Conservation (phyloP, 345 rosid species). For the Gossypium raimondii region DNA sequence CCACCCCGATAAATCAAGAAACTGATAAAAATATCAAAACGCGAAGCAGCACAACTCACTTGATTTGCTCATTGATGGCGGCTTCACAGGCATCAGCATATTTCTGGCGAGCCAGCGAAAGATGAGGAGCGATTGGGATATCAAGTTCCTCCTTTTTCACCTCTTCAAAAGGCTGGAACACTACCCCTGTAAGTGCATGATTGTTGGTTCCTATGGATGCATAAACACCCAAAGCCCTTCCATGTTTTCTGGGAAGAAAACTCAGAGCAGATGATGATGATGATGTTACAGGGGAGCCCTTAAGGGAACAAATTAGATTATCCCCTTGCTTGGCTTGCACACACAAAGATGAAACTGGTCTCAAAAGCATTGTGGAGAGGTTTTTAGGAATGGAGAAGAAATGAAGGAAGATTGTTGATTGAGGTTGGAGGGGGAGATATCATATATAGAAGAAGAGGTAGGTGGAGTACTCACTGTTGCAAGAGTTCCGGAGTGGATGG, state of each 20-base stretch:
- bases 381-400: neutral
- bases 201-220: conserved; percentile 28
- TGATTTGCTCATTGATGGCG: conserved; percentile 81
- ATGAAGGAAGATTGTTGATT: neutral
- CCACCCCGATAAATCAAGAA: neutral
- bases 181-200: conserved; percentile 47
- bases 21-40: neutral
- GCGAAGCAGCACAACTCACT: conserved; percentile 30
- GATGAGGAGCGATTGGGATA: conserved; percentile 46
- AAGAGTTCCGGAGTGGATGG: conserved; percentile 27
- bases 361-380: conserved; percentile 20
- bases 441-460: conserved; percentile 15
- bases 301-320: conserved; percentile 21
- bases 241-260: conserved; percentile 13
- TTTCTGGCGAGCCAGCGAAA: conserved; percentile 68
- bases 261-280: conserved; percentile 22
- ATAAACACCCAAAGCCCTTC: conserved; percentile 24
- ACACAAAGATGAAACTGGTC: conserved; percentile 20
- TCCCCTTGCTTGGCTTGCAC: conserved; percentile 11
- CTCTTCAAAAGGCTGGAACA: conserved; percentile 77
- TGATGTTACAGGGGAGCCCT: conserved; percentile 11
- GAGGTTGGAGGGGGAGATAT: neutral
- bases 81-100: conserved; percentile 49
- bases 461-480: conserved; percentile 6
- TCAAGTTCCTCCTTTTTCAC: conserved; percentile 53